Conservation (phyloP, 83 land plant species). For the Picea abies region DNA sequence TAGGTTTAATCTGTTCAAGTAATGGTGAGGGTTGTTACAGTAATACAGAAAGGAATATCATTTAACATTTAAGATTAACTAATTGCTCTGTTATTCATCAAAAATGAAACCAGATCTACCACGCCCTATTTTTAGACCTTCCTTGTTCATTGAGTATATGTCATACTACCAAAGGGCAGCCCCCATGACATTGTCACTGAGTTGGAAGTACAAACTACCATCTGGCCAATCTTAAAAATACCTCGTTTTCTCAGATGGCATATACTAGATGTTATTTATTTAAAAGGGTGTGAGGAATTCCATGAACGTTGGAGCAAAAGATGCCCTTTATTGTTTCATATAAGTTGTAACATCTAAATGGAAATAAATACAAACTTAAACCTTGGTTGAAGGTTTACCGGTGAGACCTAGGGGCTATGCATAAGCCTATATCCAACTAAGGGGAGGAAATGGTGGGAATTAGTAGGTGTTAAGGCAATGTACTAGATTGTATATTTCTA, state of each 20-base stretch:
- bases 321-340: not conserved
- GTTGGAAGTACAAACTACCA: not conserved
- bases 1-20: slow-evolving; percentile 17
- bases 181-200: not conserved
- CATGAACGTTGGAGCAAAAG: not conserved
- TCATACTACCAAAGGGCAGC: not conserved
- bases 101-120: not conserved
- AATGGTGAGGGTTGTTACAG: not conserved
- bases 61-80: not conserved
- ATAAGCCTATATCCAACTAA: too few species aligned
- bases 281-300: not conserved
- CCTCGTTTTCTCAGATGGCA: not conserved
- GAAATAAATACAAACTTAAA: not conserved
- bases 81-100: not conserved
- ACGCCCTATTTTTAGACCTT: slow-evolving; percentile 3
- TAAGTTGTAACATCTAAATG: not conserved
- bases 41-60: not conserved
- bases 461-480: too few species aligned
- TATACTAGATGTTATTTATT: not conserved
- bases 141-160: not conserved
- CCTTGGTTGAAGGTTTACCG: not conserved
- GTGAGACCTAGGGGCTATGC: too few species aligned
- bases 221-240: not conserved
- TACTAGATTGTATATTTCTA: too few species aligned
- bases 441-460: too few species aligned